phyloP scores from a whole-genome alignment of 345 rosid species.

The Euphorbia pulcherrima region DNA sequence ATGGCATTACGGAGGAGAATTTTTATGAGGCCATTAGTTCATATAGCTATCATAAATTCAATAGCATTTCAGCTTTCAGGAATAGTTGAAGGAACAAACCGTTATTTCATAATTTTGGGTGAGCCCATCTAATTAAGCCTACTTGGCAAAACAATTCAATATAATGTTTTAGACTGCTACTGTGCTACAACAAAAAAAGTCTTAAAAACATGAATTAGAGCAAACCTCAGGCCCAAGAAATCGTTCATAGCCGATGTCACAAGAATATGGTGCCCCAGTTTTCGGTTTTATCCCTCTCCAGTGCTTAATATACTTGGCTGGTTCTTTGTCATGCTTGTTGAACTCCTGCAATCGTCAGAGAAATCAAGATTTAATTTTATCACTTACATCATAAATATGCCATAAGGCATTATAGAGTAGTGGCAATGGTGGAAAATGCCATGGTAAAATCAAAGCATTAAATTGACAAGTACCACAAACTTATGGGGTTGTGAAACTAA shows the following conservation, averaged over 20 bases:
- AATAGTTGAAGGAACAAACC: conserved; percentile 1
- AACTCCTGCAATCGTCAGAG: conserved; percentile 58
- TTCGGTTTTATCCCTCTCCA: conserved; percentile 93
- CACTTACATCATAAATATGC: no score
- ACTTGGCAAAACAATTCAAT: neutral
- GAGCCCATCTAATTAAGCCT: neutral
- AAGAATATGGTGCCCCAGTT: conserved; percentile 95
- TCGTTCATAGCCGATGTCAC: conserved; percentile 94
- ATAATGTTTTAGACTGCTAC: neutral
- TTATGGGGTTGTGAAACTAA: conserved; percentile 18
- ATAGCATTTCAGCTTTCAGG: neutral
- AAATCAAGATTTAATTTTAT: neutral
- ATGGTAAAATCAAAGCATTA: neutral
- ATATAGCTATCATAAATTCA: conserved; percentile 6
- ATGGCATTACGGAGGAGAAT: neutral
- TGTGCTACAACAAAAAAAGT: no score
- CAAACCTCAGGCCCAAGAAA: conserved; percentile 98
- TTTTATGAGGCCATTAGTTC: conserved; percentile 4
- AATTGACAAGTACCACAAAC: conserved; percentile 3
- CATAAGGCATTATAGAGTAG: neutral
- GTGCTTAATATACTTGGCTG: conserved; percentile 78
- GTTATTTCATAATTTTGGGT: no score
- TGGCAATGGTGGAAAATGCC: neutral
- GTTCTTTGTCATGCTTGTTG: conserved; percentile 97
- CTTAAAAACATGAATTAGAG: conserved; percentile 16